These are phyloP conservation scores for Leishmania major DNA, from an alignment of 208 protist genomes.

Conservation along the genomic window DNA sequence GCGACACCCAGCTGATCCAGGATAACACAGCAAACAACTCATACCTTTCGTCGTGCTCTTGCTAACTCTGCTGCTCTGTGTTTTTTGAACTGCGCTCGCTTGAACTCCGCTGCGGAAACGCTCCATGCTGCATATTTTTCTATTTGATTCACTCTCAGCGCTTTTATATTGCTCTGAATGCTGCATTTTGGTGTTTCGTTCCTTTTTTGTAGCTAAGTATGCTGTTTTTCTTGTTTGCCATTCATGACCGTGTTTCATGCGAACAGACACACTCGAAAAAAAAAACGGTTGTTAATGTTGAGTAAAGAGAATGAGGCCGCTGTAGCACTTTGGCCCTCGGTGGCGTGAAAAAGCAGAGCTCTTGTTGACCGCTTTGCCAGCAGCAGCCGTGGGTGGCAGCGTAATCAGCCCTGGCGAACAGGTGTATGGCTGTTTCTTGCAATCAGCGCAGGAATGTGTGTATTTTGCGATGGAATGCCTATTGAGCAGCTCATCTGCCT, in stretches of 20 bases:
- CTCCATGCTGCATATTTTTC: background rate
- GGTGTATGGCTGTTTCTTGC: background rate
- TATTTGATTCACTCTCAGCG: background rate
- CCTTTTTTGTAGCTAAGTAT: background rate
- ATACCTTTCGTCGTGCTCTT: conserved; percentile 19
- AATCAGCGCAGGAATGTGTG: too few species aligned
- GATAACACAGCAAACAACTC: background rate
- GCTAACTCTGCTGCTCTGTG: conserved; percentile 5
- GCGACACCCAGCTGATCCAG: background rate
- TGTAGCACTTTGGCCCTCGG: background rate
- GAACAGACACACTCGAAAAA: background rate
- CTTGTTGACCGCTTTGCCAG: too few species aligned
- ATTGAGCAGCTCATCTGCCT: background rate
- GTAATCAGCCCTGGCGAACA: background rate
- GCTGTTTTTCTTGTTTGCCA: background rate
- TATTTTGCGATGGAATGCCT: too few species aligned
- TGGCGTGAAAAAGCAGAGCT: background rate
- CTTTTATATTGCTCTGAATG: background rate
- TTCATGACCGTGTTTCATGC: background rate
- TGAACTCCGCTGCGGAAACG: background rate
- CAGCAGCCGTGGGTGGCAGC: background rate
- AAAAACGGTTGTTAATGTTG: background rate
- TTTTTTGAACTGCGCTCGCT: background rate
- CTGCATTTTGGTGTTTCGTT: background rate
- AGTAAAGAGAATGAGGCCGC: background rate